Evolutionary conservation across 345 rosid genomes (phyloP).

Genomic region (Aquilaria yunnanensis): DNA sequence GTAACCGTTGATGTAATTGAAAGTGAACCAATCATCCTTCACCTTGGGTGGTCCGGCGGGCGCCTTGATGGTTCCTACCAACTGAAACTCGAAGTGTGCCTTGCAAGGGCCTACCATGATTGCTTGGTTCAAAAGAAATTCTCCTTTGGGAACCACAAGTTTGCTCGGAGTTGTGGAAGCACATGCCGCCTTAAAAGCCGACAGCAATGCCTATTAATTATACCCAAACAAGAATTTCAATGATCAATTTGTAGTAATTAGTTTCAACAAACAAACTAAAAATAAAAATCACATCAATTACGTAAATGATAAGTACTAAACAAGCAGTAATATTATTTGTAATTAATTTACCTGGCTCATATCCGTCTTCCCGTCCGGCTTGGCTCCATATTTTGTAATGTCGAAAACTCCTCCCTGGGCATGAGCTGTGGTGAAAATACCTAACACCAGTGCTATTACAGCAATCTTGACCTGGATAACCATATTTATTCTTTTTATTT

Average conservation of each 20-base stretch:
- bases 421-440: no score
- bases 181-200: constrained; percentile 50
- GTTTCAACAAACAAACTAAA: neutral
- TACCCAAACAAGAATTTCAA: neutral
- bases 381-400: constrained; percentile 20
- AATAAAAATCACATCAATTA: neutral
- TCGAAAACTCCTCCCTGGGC: constrained; percentile 10
- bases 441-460: no score
- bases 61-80: constrained; percentile 44
- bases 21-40: constrained; percentile 36
- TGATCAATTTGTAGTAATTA: neutral
- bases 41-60: constrained; percentile 21
- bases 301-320: no score
- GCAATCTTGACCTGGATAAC: no score
- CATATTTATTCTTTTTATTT: no score
- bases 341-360: constrained; percentile 12
- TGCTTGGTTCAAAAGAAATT: constrained; percentile 17
- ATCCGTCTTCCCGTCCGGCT: constrained; percentile 11
- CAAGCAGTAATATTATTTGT: no score
- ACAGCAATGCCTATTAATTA: constrained; percentile 19
- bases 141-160: constrained; percentile 38
- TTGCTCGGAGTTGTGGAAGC: constrained; percentile 26
- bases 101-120: constrained; percentile 45
- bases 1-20: constrained; percentile 23
- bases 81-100: constrained; percentile 23